Base-by-base conservation (phyloP, 225 moss, liverwort and hornwort genomes). In the Thuidium tamariscinum region DNA sequence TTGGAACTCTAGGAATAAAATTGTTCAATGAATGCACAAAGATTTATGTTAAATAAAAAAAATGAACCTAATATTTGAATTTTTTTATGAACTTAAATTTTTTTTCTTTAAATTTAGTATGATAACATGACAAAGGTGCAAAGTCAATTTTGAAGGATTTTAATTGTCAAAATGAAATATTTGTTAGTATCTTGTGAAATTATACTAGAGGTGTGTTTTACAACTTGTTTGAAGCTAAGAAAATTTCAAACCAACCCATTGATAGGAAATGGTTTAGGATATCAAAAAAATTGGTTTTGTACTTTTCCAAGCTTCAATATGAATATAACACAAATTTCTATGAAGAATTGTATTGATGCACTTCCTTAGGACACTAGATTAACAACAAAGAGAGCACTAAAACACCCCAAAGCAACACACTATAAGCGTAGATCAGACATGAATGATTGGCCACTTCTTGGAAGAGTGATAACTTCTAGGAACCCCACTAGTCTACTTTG, bases 211-310 rank as follows among this genome's bases (percentile, higher is more conserved):
- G 69, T 69, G 15, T 41, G 1, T 69, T 16, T 42, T 3, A 71
- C 3, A 10, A 29, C 1, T 71, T 27, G 27, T 5, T 5, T 1
- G 0, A 17, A 9, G 26, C 16, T 2, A 10, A 16, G 0, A 27
- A 44, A 9, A 26, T 44, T 27, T 71, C 0, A 27, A 0, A 44
- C 5, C 27, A 27, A 10, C 42, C 2, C 16, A 16, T n/a, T n/a
- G n/a, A n/a, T n/a, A n/a, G n/a, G n/a, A n/a, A n/a, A n/a, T n/a
- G n/a, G n/a, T n/a, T n/a, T n/a, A n/a, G n/a, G n/a, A n/a, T n/a
- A n/a, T n/a, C n/a, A n/a, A n/a, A n/a, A n/a, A n/a, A n/a, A n/a
- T n/a, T n/a, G n/a, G n/a, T n/a, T n/a, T n/a, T n/a, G n/a, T n/a
- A n/a, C n/a, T n/a, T n/a, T n/a, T n/a, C n/a, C n/a, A n/a, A n/a